phyloP scores from a whole-genome alignment of 257 asterid genomes.

The Primulina huaijiensis region DNA sequence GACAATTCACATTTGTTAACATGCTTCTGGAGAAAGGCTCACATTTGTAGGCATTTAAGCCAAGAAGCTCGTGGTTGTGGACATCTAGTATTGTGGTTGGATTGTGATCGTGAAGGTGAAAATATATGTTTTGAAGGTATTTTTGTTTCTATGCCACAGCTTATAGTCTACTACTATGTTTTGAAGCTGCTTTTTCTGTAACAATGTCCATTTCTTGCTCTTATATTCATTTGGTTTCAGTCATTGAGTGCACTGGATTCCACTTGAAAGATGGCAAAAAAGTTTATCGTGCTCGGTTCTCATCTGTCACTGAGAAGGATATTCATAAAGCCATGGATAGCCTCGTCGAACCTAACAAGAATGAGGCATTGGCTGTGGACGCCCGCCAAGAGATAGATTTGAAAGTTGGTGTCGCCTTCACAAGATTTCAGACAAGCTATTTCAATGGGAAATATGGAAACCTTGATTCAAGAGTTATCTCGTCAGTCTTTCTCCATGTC shows the following conservation, averaged over 20 bases:
- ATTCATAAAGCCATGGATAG: conserved; percentile 67
- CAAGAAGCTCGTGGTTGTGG: conserved; percentile 90
- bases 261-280: conserved; percentile 54
- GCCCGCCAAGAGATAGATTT: conserved; percentile 96
- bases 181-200: conserved; percentile 10
- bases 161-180: conserved; percentile 1
- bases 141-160: background rate
- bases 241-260: conserved; percentile 76
- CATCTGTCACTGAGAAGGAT: conserved; percentile 88
- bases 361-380: conserved; percentile 91
- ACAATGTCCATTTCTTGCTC: conserved; percentile 5
- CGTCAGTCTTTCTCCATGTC: conserved; percentile 53
- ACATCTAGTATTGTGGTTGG: conserved; percentile 82
- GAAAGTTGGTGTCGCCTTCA: conserved; percentile 97
- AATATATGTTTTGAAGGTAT: conserved; percentile 97
- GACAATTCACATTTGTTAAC: conserved; percentile 19
- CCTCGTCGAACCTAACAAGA: conserved; percentile 76
- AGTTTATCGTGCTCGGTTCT: conserved; percentile 80
- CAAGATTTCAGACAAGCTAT: conserved; percentile 85
- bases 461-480: conserved; percentile 93
- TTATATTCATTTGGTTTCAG: conserved; percentile 41
- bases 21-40: conserved; percentile 61
- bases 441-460: conserved; percentile 95
- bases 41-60: conserved; percentile 84
- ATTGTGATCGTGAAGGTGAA: conserved; percentile 98